These are phyloP conservation scores for Symmetrospora coprosmae DNA, from an alignment of 768 basidiomycete species.

Conservation along the genomic window DNA sequence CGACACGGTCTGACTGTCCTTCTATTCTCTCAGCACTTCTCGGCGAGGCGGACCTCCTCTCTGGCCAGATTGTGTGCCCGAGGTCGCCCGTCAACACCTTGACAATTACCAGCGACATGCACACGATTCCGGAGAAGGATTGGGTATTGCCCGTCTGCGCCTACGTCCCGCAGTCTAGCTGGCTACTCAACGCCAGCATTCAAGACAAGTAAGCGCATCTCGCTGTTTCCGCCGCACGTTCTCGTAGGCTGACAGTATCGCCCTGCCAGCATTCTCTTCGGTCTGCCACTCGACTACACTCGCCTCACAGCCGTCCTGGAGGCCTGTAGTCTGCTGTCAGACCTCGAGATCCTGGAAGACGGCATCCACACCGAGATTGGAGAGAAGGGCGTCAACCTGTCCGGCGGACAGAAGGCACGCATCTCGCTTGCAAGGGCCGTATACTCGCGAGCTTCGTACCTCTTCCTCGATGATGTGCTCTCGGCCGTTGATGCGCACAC, in stretches of 20 bases:
- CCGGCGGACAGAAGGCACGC: constrained; percentile 29
- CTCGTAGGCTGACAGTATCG: not conserved
- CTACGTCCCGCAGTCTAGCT: not conserved
- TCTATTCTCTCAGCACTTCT: constrained; percentile 29
- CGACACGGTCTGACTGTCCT: constrained; percentile 24
- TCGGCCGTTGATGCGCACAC: constrained; percentile 47
- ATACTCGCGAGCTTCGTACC: constrained; percentile 60
- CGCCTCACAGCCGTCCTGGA: constrained; percentile 56
- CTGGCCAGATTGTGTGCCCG: constrained; percentile 21
- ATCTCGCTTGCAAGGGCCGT: constrained; percentile 67
- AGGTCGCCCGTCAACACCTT: constrained; percentile 26
- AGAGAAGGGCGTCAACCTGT: constrained; percentile 25
- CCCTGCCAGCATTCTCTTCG: constrained; percentile 46
- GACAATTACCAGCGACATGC: constrained; percentile 25
- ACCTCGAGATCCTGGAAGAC: constrained; percentile 57
- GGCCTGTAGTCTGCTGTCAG: constrained; percentile 58
- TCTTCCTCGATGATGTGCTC: constrained; percentile 26
- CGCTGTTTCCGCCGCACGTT: not conserved
- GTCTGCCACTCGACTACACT: constrained; percentile 47
- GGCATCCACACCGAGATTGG: constrained; percentile 52
- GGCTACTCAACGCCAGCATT: not conserved
- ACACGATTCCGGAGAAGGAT: constrained; percentile 44
- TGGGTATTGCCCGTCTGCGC: not conserved
- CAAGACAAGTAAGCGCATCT: not conserved
- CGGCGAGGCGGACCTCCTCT: constrained; percentile 34